phyloP scores from a whole-genome alignment of 2,329 filamentous ascomycete species.

The Cordyceps javanica region DNA sequence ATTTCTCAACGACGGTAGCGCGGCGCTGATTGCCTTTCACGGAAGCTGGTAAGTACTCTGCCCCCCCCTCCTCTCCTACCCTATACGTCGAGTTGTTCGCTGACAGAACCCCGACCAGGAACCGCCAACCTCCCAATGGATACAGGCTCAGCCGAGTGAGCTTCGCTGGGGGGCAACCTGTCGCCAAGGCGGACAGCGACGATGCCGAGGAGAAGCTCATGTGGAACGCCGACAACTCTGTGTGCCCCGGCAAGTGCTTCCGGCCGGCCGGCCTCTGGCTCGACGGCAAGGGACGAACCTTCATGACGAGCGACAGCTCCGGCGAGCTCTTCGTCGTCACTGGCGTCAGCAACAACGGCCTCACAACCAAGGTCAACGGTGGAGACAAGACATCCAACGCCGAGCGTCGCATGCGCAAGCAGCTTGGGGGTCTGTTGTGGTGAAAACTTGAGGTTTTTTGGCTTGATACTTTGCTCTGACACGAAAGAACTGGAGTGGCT shows the following conservation, averaged over 20 bases:
- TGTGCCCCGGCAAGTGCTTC: constrained; percentile 45
- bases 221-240: constrained; percentile 38
- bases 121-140: constrained; percentile 28
- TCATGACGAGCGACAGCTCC: constrained; percentile 46
- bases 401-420: neutral
- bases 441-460: neutral
- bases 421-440: constrained; percentile 1
- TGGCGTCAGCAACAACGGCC: constrained; percentile 5
- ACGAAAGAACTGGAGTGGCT: no score
- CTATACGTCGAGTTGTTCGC: no score
- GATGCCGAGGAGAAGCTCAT: constrained; percentile 41
- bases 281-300: constrained; percentile 37
- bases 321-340: constrained; percentile 48
- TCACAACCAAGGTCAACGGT: neutral
- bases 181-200: constrained; percentile 27
- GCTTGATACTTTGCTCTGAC: neutral
- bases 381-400: neutral
- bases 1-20: constrained; percentile 48
- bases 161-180: constrained; percentile 31
- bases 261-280: constrained; percentile 43
- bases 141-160: constrained; percentile 33
- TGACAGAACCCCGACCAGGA: constrained; percentile 18
- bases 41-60: constrained; percentile 43
- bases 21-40: constrained; percentile 57
- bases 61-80: neutral